Evolutionary conservation across 106 monocot genomes (phyloP).

Genomic region (Dendrobium officinale): DNA sequence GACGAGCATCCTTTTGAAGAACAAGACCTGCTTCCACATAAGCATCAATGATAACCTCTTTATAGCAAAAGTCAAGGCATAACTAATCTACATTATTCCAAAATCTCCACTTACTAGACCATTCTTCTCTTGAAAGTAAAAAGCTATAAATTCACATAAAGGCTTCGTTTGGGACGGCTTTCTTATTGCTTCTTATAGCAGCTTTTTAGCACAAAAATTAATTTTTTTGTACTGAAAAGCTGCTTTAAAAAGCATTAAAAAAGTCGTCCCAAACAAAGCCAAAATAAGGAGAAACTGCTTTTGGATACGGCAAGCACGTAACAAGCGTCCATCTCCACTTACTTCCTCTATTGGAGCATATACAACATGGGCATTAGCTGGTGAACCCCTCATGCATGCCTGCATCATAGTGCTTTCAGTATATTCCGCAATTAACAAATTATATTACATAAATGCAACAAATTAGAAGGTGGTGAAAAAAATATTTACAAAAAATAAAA

Average conservation of each 20-base stretch:
- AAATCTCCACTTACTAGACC: conserved; percentile 3
- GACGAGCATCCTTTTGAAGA: conserved; percentile 65
- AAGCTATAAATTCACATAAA: conserved; percentile 5
- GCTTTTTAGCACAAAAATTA: too few species aligned
- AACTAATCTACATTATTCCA: conserved; percentile 5
- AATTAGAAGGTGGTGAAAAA: neutral
- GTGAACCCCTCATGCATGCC: conserved; percentile 91
- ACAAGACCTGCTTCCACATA: conserved; percentile 86
- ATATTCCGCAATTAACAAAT: neutral
- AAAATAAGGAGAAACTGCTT: neutral
- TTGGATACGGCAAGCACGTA: conserved; percentile 91
- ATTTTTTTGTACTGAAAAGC: too few species aligned
- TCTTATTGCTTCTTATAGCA: too few species aligned
- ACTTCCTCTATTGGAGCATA: conserved; percentile 91
- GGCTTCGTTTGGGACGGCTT: too few species aligned
- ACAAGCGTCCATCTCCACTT: conserved; percentile 74
- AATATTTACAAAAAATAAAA: neutral
- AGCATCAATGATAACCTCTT: conserved; percentile 79
- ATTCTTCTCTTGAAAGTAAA: neutral
- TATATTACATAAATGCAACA: neutral
- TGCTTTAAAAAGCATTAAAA: too few species aligned
- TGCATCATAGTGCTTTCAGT: conserved; percentile 15
- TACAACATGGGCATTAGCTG: conserved; percentile 71
- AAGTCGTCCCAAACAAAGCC: too few species aligned
- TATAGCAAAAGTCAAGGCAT: conserved; percentile 31